These are phyloP conservation scores for Ormosia emarginata DNA, from an alignment of 306 rosid species.

Conservation along the genomic window DNA sequence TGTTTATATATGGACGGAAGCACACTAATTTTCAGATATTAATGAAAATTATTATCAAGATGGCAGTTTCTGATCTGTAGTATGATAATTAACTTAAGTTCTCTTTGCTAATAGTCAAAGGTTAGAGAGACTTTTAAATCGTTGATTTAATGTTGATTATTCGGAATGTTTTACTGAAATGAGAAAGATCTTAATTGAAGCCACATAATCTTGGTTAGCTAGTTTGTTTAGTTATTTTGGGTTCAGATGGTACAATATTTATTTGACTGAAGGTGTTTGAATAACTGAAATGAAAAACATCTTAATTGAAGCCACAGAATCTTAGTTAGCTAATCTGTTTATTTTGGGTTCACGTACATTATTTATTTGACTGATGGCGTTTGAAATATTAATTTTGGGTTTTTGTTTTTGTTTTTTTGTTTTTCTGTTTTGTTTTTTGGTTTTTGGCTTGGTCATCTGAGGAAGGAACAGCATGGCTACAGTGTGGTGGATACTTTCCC, in stretches of 20 bases:
- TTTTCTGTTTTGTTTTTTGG: background rate
- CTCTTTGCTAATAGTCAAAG: background rate
- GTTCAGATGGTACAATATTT: background rate
- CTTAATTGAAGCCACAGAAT: background rate
- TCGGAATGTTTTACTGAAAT: background rate
- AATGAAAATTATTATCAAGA: background rate
- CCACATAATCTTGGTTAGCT: background rate
- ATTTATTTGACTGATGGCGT: background rate
- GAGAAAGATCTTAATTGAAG: background rate
- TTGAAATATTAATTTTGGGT: background rate
- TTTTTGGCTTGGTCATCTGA: background rate
- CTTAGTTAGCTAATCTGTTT: background rate
- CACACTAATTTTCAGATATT: background rate
- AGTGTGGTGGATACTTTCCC: constrained; percentile 3
- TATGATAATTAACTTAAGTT: background rate
- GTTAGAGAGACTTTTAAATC: background rate
- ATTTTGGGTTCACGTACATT: background rate
- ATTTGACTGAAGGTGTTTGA: background rate
- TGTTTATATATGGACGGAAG: background rate
- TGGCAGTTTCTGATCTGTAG: constrained; percentile 8
- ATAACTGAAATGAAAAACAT: background rate
- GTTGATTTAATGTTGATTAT: background rate
- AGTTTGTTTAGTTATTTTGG: background rate
- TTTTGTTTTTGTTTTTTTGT: too few species aligned
- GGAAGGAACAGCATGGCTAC: background rate